These are phyloP conservation scores for Fusarium nygamai DNA, from an alignment of 2,329 filamentous ascomycete species.

Conservation along the genomic window DNA sequence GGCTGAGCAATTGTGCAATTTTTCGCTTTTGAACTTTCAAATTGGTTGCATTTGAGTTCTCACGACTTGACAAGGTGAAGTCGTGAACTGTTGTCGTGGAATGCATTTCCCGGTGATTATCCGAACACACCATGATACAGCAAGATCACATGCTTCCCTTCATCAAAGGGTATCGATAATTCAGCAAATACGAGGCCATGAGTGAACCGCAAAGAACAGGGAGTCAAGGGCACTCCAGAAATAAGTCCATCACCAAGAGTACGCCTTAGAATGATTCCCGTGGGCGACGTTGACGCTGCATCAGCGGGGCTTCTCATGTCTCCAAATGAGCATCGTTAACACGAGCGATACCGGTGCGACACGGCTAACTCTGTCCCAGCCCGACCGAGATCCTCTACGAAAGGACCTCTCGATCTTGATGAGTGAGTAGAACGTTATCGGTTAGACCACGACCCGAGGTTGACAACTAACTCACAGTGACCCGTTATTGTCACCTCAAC, in stretches of 20 bases:
- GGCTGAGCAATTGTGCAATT: too few species aligned
- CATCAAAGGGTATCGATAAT: slow-evolving; percentile 11
- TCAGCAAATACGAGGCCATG: slow-evolving; percentile 35
- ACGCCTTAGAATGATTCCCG: slow-evolving; percentile 12
- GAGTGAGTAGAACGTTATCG: slow-evolving; percentile 66
- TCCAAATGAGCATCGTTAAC: background rate
- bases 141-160: slow-evolving; percentile 15
- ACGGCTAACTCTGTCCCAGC: slow-evolving; percentile 51
- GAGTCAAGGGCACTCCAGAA: slow-evolving; percentile 48
- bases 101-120: slow-evolving; percentile 37
- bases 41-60: background rate
- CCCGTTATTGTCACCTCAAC: slow-evolving; percentile 44
- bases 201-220: slow-evolving; percentile 44
- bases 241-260: slow-evolving; percentile 53
- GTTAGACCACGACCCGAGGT: background rate
- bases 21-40: background rate
- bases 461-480: slow-evolving; percentile 31
- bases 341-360: background rate
- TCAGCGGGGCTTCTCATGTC: slow-evolving; percentile 1
- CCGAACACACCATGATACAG: slow-evolving; percentile 23
- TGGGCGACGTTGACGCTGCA: background rate
- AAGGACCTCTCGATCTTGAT: slow-evolving; percentile 79
- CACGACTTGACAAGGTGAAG: background rate
- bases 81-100: background rate
- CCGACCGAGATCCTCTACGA: slow-evolving; percentile 76